A percentile compares a stretch with the other conserved stretches of the same genome.
These are phyloP conservation scores for Populus tremula DNA, from an alignment of 345 rosid genomes.

Conservation along the genomic window DNA sequence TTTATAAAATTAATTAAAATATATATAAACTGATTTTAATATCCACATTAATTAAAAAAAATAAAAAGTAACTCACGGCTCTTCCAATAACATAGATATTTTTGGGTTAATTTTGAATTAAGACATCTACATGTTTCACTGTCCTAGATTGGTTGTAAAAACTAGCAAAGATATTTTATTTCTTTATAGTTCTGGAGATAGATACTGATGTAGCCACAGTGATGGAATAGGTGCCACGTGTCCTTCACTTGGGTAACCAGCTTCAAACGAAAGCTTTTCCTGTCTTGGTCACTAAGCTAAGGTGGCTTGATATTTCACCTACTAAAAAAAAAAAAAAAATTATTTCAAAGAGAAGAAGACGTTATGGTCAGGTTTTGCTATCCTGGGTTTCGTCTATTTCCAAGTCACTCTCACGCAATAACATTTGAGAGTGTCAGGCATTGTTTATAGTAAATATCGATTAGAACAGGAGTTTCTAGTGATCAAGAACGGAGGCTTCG, in stretches of 20 bases:
- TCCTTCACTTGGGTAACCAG: background rate
- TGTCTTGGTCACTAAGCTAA: background rate
- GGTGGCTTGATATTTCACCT: background rate
- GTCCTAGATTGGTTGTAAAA: background rate
- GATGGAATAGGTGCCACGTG: slow-evolving; percentile 15
- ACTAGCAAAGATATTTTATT: background rate
- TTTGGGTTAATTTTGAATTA: no score
- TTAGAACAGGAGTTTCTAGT: background rate
- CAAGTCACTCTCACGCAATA: background rate
- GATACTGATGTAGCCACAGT: slow-evolving; percentile 5
- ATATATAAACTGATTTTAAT: accelerated
- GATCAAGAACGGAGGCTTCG: no score
- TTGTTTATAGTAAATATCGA: background rate
- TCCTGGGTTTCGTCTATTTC: background rate
- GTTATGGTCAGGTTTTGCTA: background rate
- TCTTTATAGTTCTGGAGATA: background rate
- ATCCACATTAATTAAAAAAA: no score
- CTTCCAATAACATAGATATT: no score
- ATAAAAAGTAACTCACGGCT: no score
- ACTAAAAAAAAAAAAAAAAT: background rate
- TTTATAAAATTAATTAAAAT: no score
- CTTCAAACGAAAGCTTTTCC: background rate
- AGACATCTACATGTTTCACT: no score
- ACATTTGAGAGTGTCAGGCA: background rate
- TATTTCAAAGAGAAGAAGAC: background rate